Conservation (phyloP, 2,329 filamentous ascomycete genomes). For the Hymenoscyphus scutula region DNA sequence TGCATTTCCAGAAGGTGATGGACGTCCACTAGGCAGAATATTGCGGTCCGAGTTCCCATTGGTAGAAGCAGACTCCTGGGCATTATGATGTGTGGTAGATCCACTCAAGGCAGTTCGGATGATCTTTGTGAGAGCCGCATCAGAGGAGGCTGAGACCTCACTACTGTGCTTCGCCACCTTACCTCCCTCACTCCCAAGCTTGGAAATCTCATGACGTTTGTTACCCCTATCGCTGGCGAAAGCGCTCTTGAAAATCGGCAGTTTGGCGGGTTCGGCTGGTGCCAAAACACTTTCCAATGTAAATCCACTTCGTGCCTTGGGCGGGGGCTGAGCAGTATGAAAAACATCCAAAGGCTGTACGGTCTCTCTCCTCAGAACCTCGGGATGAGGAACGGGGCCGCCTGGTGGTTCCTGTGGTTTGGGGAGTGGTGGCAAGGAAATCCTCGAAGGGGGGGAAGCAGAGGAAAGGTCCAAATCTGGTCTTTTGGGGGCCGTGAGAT, state of each 20-base stretch:
- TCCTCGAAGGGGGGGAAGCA: background rate
- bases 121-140: constrained; percentile 28
- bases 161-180: constrained; percentile 27
- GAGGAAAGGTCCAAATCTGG: constrained; percentile 14
- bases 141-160: constrained; percentile 24
- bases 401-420: constrained; percentile 14
- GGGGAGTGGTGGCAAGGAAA: background rate
- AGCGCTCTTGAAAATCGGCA: constrained; percentile 10
- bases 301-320: constrained; percentile 15
- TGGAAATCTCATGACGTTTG: constrained; percentile 11
- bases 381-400: constrained; percentile 9
- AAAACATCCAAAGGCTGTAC: constrained; percentile 30
- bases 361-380: constrained; percentile 22
- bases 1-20: constrained; percentile 13
- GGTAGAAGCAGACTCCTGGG: background rate
- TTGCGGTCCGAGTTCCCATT: constrained; percentile 18
- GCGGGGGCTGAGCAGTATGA: constrained; percentile 8
- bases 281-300: constrained; percentile 24
- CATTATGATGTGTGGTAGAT: constrained; percentile 5
- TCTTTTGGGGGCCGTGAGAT: constrained; percentile 20
- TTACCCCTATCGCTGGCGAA: constrained; percentile 11
- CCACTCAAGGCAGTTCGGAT: constrained; percentile 28
- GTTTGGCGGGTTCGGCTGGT: constrained; percentile 24
- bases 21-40: constrained; percentile 25
- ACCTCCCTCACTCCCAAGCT: constrained; percentile 17